Conservation (phyloP, 768 basidiomycete genomes). For the Collybia sp. region DNA sequence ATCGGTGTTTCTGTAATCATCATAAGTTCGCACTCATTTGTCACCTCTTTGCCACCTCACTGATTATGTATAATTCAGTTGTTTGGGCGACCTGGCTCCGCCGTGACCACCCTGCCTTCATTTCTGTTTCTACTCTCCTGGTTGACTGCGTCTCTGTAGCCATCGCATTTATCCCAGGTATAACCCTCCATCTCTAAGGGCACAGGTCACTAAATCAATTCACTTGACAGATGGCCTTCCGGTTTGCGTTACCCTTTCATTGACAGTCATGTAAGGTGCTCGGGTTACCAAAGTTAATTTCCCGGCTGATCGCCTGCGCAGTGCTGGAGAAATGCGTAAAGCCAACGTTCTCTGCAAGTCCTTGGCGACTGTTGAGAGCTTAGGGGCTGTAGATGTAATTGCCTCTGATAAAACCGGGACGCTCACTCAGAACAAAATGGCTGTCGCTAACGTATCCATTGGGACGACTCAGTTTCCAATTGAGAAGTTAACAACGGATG, state of each 20-base stretch:
- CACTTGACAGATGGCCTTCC: background rate
- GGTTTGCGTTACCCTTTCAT: background rate
- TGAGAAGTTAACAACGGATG: slow-evolving; percentile 12
- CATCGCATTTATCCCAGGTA: slow-evolving; percentile 44
- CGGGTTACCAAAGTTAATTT: too few relatives aligned
- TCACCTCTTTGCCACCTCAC: slow-evolving; percentile 3
- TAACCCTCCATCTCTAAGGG: too few relatives aligned
- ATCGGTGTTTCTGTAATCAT: slow-evolving; percentile 37
- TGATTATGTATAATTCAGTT: slow-evolving; percentile 17
- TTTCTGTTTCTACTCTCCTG: slow-evolving; percentile 35
- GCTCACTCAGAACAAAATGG: slow-evolving; percentile 57
- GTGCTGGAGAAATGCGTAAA: slow-evolving; percentile 12
- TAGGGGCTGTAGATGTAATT: slow-evolving; percentile 55
- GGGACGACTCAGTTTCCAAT: slow-evolving; percentile 30
- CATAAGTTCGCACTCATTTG: slow-evolving; percentile 31
- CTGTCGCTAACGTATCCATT: slow-evolving; percentile 35
- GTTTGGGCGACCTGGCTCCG: slow-evolving; percentile 39
- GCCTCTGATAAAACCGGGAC: slow-evolving; percentile 60
- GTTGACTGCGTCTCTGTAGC: slow-evolving; percentile 52
- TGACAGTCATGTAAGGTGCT: background rate
- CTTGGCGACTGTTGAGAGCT: slow-evolving; percentile 61
- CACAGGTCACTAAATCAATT: too few relatives aligned
- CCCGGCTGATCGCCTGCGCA: background rate
- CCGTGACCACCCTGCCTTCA: slow-evolving; percentile 34
- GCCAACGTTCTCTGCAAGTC: slow-evolving; percentile 29